Percentiles rank a stretch among this genome's conserved stretches.
These are phyloP conservation scores for Helicocarpus griseus DNA, from an alignment of 2,329 filamentous ascomycete genomes.

Conservation along the genomic window DNA sequence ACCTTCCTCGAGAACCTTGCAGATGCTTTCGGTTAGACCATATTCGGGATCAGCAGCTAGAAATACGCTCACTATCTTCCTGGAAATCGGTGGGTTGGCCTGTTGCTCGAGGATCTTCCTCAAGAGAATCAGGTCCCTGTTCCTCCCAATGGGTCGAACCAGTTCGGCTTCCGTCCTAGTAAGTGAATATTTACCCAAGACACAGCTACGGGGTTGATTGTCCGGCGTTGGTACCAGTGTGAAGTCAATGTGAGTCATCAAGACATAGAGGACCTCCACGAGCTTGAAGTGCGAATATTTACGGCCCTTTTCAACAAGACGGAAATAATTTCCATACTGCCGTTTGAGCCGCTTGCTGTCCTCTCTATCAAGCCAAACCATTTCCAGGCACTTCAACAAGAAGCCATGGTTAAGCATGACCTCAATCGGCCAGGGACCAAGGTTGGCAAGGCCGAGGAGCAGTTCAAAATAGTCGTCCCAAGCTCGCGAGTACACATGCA, in stretches of 20 bases:
- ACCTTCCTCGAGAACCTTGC: slow-evolving; percentile 43
- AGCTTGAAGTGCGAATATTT: slow-evolving; percentile 35
- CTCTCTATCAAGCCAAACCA: slow-evolving; percentile 51
- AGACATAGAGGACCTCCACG: slow-evolving; percentile 30
- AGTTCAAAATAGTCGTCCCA: slow-evolving; percentile 71
- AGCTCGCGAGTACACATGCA: slow-evolving; percentile 52
- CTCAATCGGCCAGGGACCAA: slow-evolving; percentile 51
- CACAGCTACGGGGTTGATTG: slow-evolving; percentile 16
- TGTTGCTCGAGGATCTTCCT: slow-evolving; percentile 57
- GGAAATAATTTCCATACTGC: slow-evolving; percentile 42
- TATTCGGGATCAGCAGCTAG: slow-evolving; percentile 42
- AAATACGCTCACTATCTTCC: slow-evolving; percentile 49
- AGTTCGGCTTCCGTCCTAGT: slow-evolving; percentile 25
- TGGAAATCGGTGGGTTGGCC: slow-evolving; percentile 44
- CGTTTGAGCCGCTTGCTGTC: slow-evolving; percentile 40
- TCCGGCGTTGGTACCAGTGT: slow-evolving; percentile 19
- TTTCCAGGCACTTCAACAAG: slow-evolving; percentile 48
- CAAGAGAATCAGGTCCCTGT: slow-evolving; percentile 32
- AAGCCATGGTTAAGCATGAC: slow-evolving; percentile 53
- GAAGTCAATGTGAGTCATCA: slow-evolving; percentile 32
- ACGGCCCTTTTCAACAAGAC: slow-evolving; percentile 37
- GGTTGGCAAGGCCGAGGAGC: slow-evolving; percentile 54
- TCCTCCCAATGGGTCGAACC: slow-evolving; percentile 24
- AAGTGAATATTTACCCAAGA: slow-evolving; percentile 25
- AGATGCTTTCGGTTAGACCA: slow-evolving; percentile 41